Conservation (phyloP, 2,329 filamentous ascomycete genomes). For the Ophiostoma tasmaniense region DNA sequence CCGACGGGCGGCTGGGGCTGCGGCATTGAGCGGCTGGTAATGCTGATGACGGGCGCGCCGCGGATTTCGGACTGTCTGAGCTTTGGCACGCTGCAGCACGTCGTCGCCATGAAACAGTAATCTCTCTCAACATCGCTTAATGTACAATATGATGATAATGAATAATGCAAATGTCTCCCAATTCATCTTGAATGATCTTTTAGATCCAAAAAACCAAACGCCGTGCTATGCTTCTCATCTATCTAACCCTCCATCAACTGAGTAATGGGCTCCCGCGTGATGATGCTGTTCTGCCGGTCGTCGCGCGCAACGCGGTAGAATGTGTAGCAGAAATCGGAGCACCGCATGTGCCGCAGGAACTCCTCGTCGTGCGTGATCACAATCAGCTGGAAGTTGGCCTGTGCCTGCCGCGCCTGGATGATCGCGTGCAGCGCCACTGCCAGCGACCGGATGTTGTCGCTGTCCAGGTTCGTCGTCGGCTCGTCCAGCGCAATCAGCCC, state of each 20-base stretch:
- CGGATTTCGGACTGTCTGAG: constrained; percentile 79
- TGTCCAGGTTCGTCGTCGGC: constrained; percentile 92
- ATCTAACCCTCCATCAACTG: constrained; percentile 32
- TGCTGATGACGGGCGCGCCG: constrained; percentile 74
- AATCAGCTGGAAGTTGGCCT: constrained; percentile 95
- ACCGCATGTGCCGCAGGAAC: constrained; percentile 88
- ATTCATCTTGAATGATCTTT: not conserved
- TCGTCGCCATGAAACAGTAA: constrained; percentile 34
- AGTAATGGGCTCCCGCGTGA: constrained; percentile 59
- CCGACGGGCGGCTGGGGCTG: constrained; percentile 96
- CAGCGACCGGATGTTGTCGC: constrained; percentile 86
- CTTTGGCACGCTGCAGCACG: constrained; percentile 75
- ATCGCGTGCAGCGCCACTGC: constrained; percentile 80
- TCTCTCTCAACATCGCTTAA: not conserved
- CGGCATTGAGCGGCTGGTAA: constrained; percentile 81
- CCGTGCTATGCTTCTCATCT: not conserved
- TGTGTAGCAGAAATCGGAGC: constrained; percentile 82
- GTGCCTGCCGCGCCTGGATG: constrained; percentile 71
- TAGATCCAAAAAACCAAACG: not conserved
- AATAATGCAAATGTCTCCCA: not conserved
- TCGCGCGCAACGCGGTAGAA: constrained; percentile 85
- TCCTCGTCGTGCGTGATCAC: constrained; percentile 99
- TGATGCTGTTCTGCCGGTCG: constrained; percentile 77
- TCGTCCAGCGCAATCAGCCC: constrained; percentile 90
- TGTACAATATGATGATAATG: constrained; percentile 1